Percentiles rank a stretch among this genome's conserved stretches.
Conservation (phyloP, 2,329 filamentous ascomycete genomes). For the Paecilomyces dactylethromorphus region DNA sequence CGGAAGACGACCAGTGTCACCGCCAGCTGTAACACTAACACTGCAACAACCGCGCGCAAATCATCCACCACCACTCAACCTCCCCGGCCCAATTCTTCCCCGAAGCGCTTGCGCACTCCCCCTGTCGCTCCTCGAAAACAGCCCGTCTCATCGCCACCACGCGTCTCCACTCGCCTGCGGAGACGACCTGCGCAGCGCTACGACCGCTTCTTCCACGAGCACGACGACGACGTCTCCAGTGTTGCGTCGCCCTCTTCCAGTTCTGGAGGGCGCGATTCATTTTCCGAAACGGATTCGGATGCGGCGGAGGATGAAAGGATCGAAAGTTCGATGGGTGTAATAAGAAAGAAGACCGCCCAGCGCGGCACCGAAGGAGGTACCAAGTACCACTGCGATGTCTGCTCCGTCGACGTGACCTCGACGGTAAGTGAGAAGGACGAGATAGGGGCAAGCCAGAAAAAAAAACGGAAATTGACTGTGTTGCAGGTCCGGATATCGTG, state of each 20-base stretch:
- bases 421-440: slow-evolving; percentile 57
- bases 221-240: not conserved
- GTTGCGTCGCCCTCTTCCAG: slow-evolving; percentile 18
- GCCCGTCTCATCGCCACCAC: slow-evolving; percentile 1
- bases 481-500: slow-evolving; percentile 89
- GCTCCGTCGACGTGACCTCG: slow-evolving; percentile 92
- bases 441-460: not conserved
- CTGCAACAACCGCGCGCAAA: not conserved
- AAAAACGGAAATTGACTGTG: slow-evolving; percentile 2
- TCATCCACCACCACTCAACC: not conserved
- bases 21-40: not conserved
- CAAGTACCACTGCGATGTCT: slow-evolving; percentile 97
- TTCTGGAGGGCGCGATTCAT: slow-evolving; percentile 20
- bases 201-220: not conserved
- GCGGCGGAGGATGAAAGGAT: slow-evolving; percentile 33
- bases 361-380: slow-evolving; percentile 80
- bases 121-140: not conserved
- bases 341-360: slow-evolving; percentile 88
- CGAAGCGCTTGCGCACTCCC: not conserved
- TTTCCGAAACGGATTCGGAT: slow-evolving; percentile 26
- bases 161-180: slow-evolving; percentile 5
- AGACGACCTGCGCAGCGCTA: not conserved
- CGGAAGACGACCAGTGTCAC: not conserved
- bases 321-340: slow-evolving; percentile 68
- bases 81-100: not conserved